Evolutionary conservation across 306 rosid genomes (phyloP), one percentile per base, ranked within the genome.

Genomic region (Trifolium repens): DNA sequence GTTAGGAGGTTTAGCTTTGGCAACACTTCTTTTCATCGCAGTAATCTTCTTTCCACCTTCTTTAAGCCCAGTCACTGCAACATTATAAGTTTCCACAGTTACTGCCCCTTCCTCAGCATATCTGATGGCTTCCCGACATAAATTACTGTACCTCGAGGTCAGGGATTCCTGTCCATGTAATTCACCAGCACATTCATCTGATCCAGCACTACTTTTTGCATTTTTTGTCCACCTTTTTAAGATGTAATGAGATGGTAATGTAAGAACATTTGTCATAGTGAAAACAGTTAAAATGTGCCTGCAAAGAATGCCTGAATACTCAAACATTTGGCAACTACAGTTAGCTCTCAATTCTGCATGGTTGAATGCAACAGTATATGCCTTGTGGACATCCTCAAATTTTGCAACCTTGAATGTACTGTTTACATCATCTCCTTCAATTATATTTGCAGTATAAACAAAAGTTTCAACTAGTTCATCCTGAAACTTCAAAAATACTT

Each of bases 391-490:
- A 65, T 93, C 98, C 81, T 93, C 98, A 84, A 84, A 93, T 78
- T 93, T 93, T 50, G 98, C 97, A 71, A 93, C 98, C 83, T 94
- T 89, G 59, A 88, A 93, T 54, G 96, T 93, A 86, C 93, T 89
- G 59, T 82, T 85, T 78, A 82, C 85, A 59, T 79, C 97, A 87
- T 89, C 98, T 81, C 91, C 96, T 46, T 91, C 98, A 84, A 88
- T 88, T 84, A 90, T 89, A 84, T 93, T 93, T 50, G 98, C 98
- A 49, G 96, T 93, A 70, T 93, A 93, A 67, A 84, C 97, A 78
- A 93, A 93, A 32, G 98, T 93, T 83, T 93, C 98, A 71, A 93
- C 98, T 65, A 93, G 89, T 83, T 93, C 98, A 67, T 93, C 98
- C 73, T 93, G 97, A 83, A 93, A 93, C 81, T 91, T 86, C 3